Evolutionary conservation across 164 flowering plant species (phyloP).

Genomic region (Akebia trifoliata): DNA sequence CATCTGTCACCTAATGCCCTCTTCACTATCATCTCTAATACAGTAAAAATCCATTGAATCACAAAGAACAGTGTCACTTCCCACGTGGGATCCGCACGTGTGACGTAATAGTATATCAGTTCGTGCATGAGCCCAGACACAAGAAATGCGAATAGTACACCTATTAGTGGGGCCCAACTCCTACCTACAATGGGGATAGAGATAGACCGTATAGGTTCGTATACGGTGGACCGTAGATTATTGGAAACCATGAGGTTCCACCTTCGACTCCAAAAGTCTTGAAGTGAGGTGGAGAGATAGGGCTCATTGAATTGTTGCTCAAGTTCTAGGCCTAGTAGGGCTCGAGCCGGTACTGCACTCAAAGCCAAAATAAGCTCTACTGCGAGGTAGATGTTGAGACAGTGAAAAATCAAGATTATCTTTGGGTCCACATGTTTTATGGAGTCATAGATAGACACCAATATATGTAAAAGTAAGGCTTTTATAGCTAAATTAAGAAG

Average conservation of each 20-base stretch:
- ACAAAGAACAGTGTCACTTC: slow-evolving; percentile 26
- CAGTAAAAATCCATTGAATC: slow-evolving; percentile 23
- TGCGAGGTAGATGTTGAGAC: slow-evolving; percentile 27
- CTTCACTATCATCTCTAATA: slow-evolving; percentile 16
- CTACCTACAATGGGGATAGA: too few species aligned
- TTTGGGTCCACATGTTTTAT: slow-evolving; percentile 23
- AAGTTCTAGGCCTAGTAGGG: slow-evolving; percentile 17
- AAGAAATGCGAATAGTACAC: slow-evolving; percentile 22
- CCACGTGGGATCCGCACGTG: slow-evolving; percentile 23
- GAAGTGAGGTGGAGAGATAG: slow-evolving; percentile 28
- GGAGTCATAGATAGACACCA: slow-evolving; percentile 23
- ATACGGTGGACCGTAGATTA: slow-evolving; percentile 15
- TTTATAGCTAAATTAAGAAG: slow-evolving; percentile 21
- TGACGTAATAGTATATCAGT: slow-evolving; percentile 27
- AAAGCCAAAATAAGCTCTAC: slow-evolving; percentile 32
- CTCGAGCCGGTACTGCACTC: slow-evolving; percentile 4
- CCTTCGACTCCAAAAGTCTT: slow-evolving; percentile 35
- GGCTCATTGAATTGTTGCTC: slow-evolving; percentile 31
- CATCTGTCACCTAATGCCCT: slow-evolving; percentile 7
- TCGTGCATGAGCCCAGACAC: slow-evolving; percentile 44
- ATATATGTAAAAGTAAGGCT: slow-evolving; percentile 10
- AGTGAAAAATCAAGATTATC: slow-evolving; percentile 16
- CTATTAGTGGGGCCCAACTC: slow-evolving; percentile 22
- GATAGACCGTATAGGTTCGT: background rate
- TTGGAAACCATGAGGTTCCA: slow-evolving; percentile 31